Evolutionary conservation across 1,284 basidiomycete genomes (phyloP).

Genomic region (Austroboletus rostrupii): DNA sequence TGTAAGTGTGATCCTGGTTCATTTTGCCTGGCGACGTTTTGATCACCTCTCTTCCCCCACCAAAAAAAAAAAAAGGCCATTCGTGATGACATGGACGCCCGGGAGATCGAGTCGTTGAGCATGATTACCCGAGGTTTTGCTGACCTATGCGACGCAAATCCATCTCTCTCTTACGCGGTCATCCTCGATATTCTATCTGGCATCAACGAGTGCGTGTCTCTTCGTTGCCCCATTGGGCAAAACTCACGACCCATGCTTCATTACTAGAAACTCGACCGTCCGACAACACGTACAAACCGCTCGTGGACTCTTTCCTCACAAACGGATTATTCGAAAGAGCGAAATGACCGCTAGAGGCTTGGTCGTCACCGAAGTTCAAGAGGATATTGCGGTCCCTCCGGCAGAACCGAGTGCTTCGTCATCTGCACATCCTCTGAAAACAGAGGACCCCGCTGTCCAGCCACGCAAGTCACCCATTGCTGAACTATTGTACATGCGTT

Average conservation of each 20-base stretch:
- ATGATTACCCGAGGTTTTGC: constrained; percentile 87
- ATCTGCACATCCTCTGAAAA: constrained; percentile 26
- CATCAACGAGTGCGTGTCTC: constrained; percentile 75
- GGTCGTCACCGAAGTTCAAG: constrained; percentile 72
- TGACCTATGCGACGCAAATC: constrained; percentile 77
- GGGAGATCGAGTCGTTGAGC: constrained; percentile 84
- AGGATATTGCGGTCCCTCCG: constrained; percentile 57
- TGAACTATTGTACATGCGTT: constrained; percentile 91
- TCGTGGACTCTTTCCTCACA: constrained; percentile 70
- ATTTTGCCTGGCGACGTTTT: not conserved
- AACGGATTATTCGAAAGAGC: constrained; percentile 72
- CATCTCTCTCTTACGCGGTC: constrained; percentile 80
- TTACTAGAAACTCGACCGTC: constrained; percentile 61
- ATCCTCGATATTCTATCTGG: constrained; percentile 87
- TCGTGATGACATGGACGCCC: constrained; percentile 80
- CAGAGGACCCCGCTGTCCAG: constrained; percentile 35
- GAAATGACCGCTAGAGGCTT: constrained; percentile 79
- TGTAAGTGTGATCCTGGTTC: constrained; percentile 39
- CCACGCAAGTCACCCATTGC: constrained; percentile 79
- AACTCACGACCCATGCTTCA: too few relatives aligned
- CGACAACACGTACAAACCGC: constrained; percentile 77
- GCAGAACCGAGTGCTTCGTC: constrained; percentile 32
- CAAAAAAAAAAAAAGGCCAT: constrained; percentile 49
- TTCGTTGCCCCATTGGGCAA: not conserved
- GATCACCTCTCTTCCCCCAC: constrained; percentile 7